Base-by-base conservation (phyloP, 2,329 filamentous ascomycete species). In the Aspergillus neotritici region DNA sequence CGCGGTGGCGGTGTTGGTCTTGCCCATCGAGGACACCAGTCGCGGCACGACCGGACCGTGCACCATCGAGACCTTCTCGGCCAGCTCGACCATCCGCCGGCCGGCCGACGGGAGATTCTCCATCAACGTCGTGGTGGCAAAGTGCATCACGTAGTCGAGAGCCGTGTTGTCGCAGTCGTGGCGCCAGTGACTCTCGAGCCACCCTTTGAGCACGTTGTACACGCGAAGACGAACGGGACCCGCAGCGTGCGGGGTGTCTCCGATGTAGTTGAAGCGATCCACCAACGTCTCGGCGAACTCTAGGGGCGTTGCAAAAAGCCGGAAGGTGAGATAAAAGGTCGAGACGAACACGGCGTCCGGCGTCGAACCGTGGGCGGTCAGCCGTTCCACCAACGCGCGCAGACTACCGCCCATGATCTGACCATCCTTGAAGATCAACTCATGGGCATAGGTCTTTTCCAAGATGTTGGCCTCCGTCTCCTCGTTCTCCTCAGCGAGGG, bases 161-260 rank as follows among this genome's bases (percentile, higher is more conserved):
- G 90, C 88, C 10, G 80, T 77, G 41, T 80, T 79, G 62, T 98
- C 93, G 9, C 83, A 82, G 46, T 88, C 81, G 50, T 87, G 81
- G 37, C 86, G 82, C 91, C 93, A 98, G 66, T 98, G 89, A 5
- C 86, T 93, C 69, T 97, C 93, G 14, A 98, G 73, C 93, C 93
- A 98, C 33, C 87, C 86, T 67, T 98, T 98, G 75, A 98, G 88
- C 44, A 89, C 84, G 62, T 98, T 97, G 72, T 94, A 97, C 1
- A 97, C 88, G 40, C 93, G 82, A 37, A 98, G 73, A 39, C 90
- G 83, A 15, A 97, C 91, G 0, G 91, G 87, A 3, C 76, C 79
- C 15, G 89, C 83, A 50, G 90, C 79, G 46, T 82, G 78, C 15
- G 82, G 79, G 37, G 83, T 86, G 47, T 93, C 85, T 10, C 81